These are phyloP conservation scores for Protomyces inouyei DNA, from an alignment of 1,139 yeast species.

Conservation along the genomic window DNA sequence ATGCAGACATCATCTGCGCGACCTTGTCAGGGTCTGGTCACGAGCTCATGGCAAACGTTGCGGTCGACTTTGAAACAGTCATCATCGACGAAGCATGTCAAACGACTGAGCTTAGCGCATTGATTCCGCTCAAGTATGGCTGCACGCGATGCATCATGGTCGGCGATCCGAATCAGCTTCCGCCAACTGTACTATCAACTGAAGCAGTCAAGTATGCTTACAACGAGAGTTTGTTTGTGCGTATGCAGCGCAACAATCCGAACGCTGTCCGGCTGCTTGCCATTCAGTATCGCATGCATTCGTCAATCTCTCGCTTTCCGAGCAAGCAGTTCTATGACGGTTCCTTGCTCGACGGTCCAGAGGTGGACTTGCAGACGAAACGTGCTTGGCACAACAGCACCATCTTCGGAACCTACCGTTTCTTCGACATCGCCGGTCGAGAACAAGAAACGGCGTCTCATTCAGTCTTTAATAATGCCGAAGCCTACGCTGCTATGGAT, in stretches of 20 bases:
- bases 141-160: conserved; percentile 92
- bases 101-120: conserved; percentile 86
- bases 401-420: conserved; percentile 65
- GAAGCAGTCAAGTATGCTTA: conserved; percentile 74
- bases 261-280: conserved; percentile 67
- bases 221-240: conserved; percentile 87
- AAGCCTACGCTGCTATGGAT: conserved; percentile 68
- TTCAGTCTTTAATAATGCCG: conserved; percentile 66
- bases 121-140: conserved; percentile 91
- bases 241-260: conserved; percentile 72
- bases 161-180: conserved; percentile 97
- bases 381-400: conserved; percentile 68
- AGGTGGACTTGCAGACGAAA: conserved; percentile 54
- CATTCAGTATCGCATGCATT: conserved; percentile 99
- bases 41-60: conserved; percentile 68
- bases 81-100: conserved; percentile 98
- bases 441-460: conserved; percentile 61
- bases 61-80: conserved; percentile 83
- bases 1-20: conserved; percentile 85
- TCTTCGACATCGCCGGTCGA: conserved; percentile 63
- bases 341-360: conserved; percentile 66
- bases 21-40: conserved; percentile 95
- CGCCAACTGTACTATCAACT: conserved; percentile 95
- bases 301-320: conserved; percentile 81
- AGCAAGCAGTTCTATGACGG: conserved; percentile 75